Conservation (phyloP, 495 filamentous ascomycete species). For the Aspergillus olivimuriae region DNA sequence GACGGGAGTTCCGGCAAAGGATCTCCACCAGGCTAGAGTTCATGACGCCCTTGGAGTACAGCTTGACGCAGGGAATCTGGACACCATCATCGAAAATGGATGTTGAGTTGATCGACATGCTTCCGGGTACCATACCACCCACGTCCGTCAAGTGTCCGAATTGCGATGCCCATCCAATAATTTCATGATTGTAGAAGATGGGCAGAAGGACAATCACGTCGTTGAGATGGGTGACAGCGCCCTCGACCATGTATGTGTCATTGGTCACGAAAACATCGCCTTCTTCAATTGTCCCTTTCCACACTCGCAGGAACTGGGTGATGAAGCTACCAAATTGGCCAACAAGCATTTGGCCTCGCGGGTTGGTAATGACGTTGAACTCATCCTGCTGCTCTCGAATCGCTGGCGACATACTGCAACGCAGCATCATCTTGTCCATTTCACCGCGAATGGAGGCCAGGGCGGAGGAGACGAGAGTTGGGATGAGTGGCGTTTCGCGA, state of each 20-base stretch:
- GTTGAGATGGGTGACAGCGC: conserved; percentile 44
- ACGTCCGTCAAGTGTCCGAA: conserved; percentile 48
- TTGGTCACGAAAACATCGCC: conserved; percentile 48
- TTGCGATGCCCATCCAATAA: conserved; percentile 45
- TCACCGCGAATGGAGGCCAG: conserved; percentile 42
- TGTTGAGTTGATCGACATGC: conserved; percentile 45
- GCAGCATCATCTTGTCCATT: conserved; percentile 47
- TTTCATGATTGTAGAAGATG: conserved; percentile 34
- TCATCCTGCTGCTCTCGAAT: conserved; percentile 49
- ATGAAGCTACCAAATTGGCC: conserved; percentile 49
- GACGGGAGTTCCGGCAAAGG: conserved; percentile 42
- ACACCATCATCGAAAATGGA: conserved; percentile 48
- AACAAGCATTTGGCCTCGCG: conserved; percentile 42
- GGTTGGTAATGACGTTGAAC: conserved; percentile 46
- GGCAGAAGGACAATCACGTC: conserved; percentile 43
- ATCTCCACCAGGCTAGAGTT: conserved; percentile 38
- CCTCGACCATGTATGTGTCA: conserved; percentile 43
- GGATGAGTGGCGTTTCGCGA: conserved; percentile 30
- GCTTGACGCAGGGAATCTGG: conserved; percentile 45
- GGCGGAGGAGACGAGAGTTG: conserved; percentile 32
- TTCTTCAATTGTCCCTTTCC: conserved; percentile 40
- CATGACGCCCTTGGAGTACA: conserved; percentile 37
- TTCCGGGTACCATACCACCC: conserved; percentile 44
- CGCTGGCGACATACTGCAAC: conserved; percentile 46
- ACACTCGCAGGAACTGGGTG: conserved; percentile 37